Conservation (phyloP, 371 early-diverging fungal species). For the Actinomucor elegans region DNA sequence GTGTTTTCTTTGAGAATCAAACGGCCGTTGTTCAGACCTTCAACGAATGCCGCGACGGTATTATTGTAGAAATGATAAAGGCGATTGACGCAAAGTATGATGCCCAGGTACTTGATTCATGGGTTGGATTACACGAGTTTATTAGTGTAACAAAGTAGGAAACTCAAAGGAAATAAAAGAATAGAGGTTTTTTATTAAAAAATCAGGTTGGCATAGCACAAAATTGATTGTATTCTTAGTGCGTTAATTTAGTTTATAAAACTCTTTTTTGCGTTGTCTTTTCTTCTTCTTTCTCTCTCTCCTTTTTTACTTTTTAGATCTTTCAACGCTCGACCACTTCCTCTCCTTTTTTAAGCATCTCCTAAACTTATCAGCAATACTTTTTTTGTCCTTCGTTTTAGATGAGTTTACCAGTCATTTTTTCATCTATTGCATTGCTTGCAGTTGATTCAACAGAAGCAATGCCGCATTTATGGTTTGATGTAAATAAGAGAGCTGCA, state of each 20-base stretch:
- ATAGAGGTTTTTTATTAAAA: too few relatives aligned
- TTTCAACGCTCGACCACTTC: neutral
- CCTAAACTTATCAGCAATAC: neutral
- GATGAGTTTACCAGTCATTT: constrained; percentile 14
- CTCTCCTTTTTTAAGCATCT: constrained; percentile 8
- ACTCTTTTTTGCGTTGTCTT: neutral
- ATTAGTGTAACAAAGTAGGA: constrained; percentile 6
- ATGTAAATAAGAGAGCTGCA: constrained; percentile 11
- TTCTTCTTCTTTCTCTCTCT: neutral
- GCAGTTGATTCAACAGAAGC: constrained; percentile 10
- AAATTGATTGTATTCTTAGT: constrained; percentile 8
- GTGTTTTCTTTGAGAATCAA: constrained; percentile 41
- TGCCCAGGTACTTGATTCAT: constrained; percentile 14
- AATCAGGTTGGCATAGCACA: constrained; percentile 12
- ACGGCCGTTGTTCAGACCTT: constrained; percentile 23
- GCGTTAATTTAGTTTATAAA: constrained; percentile 8
- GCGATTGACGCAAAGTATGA: constrained; percentile 19
- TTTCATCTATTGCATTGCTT: constrained; percentile 12
- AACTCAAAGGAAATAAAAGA: neutral
- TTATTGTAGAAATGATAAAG: constrained; percentile 1
- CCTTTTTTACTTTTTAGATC: neutral
- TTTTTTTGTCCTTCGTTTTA: neutral
- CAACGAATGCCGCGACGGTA: too few relatives aligned
- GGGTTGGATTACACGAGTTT: constrained; percentile 7
- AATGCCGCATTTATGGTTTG: constrained; percentile 5